Base-by-base conservation (phyloP, 2,329 filamentous ascomycete species). In the Dactylellina parvicollis region DNA sequence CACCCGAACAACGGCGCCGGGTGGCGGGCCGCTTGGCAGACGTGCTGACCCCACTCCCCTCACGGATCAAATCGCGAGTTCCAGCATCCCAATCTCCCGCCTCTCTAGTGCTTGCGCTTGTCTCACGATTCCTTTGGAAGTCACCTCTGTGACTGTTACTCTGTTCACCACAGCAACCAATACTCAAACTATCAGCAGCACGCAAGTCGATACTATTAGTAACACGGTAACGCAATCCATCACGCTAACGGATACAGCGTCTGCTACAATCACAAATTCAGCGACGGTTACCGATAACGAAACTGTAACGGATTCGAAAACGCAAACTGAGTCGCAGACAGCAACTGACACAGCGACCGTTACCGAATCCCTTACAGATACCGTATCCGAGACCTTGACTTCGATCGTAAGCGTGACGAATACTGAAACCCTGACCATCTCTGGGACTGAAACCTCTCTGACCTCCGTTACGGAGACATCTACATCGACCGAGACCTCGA, bases 21-120 rank as follows among this genome's bases (percentile, higher is more conserved):
- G 28, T 3, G 34, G 20, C 7, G 54, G 24, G 14, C 40, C 14
- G 18, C 30, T 28, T 18, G 36, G 2, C 10, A 66, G 18, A 28
- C 61, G 61, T 40, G 50, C 60, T 18, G 32, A 5, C 4, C 22
- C 50, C 1, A 42, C n/a, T 14, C 50, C 61, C 20, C 42, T 57
- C 14, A 38, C 50, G 3, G 32, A 12, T 50, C 30, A 42, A 20
- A 36, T 57, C 3, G 18, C 40, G 8, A 32, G 4, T 4, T 64
- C 46, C n/a, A 62, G 46, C 47, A 34, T 54, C 14, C 32, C 50
- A 9, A 20, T 28, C n/a, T 59, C 54, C 14, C 34, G 34, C 8
- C 16, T 69, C 5, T 44, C 44, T 5, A 69, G 64, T 14, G 64
- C 64, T 26, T 69, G 64, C 36, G 7, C 0, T 1, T 69, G 64